These are phyloP conservation scores for Paramarasmius palmivorus DNA, from an alignment of 1,284 basidiomycete genomes.

Conservation along the genomic window DNA sequence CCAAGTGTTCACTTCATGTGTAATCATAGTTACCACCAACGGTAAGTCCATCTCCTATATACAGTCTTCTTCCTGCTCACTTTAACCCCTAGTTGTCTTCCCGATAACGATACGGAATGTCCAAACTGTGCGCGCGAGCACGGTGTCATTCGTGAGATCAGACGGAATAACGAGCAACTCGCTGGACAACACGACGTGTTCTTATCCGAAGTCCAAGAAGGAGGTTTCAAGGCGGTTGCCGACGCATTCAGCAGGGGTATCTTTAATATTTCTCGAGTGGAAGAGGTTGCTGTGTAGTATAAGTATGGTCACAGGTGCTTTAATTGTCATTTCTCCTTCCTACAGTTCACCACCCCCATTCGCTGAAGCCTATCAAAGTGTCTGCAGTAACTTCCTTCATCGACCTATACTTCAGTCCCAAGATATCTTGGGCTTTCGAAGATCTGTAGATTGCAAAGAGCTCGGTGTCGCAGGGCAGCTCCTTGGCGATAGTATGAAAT, in stretches of 20 bases:
- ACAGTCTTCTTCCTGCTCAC: background rate
- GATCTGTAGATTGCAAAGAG: too few relatives aligned
- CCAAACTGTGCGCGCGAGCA: slow-evolving; percentile 86
- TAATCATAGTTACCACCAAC: slow-evolving; percentile 94
- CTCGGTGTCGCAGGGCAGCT: too few relatives aligned
- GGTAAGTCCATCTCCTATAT: slow-evolving; percentile 46
- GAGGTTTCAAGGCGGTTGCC: slow-evolving; percentile 82
- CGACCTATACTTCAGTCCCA: too few relatives aligned
- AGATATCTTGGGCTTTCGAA: too few relatives aligned
- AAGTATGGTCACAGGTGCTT: background rate
- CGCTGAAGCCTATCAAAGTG: too few relatives aligned
- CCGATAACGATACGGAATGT: slow-evolving; percentile 87
- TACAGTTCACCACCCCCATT: too few relatives aligned
- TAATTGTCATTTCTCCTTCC: too few relatives aligned
- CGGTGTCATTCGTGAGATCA: slow-evolving; percentile 86
- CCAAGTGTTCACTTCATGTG: slow-evolving; percentile 98
- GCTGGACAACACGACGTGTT: slow-evolving; percentile 91
- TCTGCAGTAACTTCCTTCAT: too few relatives aligned
- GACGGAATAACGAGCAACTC: slow-evolving; percentile 79
- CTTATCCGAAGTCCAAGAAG: slow-evolving; percentile 80
- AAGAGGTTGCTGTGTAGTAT: slow-evolving; percentile 20
- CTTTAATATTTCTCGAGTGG: slow-evolving; percentile 47
- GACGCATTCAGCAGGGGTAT: slow-evolving; percentile 79
- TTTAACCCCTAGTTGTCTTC: slow-evolving; percentile 61
- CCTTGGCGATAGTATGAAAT: too few relatives aligned